Base-by-base conservation (phyloP, 371 early-diverging fungal genomes). In the Mucor mucedo region DNA sequence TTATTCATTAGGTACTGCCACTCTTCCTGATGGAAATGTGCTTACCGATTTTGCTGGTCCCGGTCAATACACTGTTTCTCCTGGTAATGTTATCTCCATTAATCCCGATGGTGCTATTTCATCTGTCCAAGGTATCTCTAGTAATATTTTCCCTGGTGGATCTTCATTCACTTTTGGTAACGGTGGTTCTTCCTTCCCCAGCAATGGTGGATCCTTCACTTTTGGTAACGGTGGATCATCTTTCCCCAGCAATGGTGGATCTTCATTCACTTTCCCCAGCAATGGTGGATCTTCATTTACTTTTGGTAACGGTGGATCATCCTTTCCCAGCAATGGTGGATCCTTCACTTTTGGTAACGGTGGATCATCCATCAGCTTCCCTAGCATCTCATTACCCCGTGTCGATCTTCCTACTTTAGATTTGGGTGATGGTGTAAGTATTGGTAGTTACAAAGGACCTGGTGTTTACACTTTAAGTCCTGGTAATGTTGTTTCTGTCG, bases 21-120 rank as follows among this genome's bases (percentile, higher is more conserved):
- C 14, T 16, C 45, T 16, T 45, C 16, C 16, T 5, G 27, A 29
- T 27, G 45, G 50, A 13, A 29, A 29, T 35, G 8, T 42, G 16
- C 33, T 21, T 7, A 21, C 62, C 0, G 27, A 35, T 3, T 62
- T 47, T 13, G n/a, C 8, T 5, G 62, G 62, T 39, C 63, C 63
- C 40, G 60, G 60, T 16, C 14, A 41, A 2, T 60, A 60, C 8
- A 60, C 52, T 2, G 9, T n/a, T 16, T 14, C 52, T 9, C 60
- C 60, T 42, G 60, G 60, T 32, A 60, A 52, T 41, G 52, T 60
- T 38, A 13, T 40, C 2, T 62, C 55, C 4, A 55, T 60, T 30
- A 16, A 4, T 32, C 2, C 14, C 0, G 9, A 5, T 42, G 56
- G 44, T 14, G 8, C 4, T 8, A 35, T 35, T 21, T 35, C 55